Conservation (phyloP, 2,329 filamentous ascomycete genomes). For the Epicoccum sorghinum region DNA sequence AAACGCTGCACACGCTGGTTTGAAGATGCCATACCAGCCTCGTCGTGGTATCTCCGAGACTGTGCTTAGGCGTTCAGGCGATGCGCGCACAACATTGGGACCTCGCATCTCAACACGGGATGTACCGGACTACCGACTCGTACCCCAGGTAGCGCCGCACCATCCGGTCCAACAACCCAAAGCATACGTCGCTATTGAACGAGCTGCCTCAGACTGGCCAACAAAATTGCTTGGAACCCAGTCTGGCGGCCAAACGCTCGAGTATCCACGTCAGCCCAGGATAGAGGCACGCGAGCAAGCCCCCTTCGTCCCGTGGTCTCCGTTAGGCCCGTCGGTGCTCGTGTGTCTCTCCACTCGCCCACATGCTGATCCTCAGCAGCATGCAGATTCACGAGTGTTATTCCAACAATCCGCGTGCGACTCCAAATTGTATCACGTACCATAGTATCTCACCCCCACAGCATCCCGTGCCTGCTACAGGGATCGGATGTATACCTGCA, state of each 20-base stretch:
- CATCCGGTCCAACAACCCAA: slow-evolving; percentile 13
- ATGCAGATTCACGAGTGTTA: slow-evolving; percentile 4
- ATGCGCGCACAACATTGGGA: slow-evolving; percentile 12
- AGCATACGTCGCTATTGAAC: slow-evolving; percentile 10
- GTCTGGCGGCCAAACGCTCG: slow-evolving; percentile 20
- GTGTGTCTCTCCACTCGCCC: slow-evolving; percentile 22
- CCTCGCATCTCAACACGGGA: slow-evolving; percentile 19
- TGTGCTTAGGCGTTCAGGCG: slow-evolving; percentile 6
- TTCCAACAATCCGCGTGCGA: slow-evolving; percentile 26
- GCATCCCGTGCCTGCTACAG: slow-evolving; percentile 28
- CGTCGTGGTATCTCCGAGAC: slow-evolving; percentile 10
- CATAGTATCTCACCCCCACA: slow-evolving; percentile 28
- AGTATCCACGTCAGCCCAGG: slow-evolving; percentile 24
- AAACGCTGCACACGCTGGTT: slow-evolving; percentile 12
- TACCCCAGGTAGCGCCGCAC: slow-evolving; percentile 8
- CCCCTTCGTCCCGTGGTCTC: slow-evolving; percentile 21
- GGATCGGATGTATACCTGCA: slow-evolving; percentile 16
- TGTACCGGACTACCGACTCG: slow-evolving; percentile 11
- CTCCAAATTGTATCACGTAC: slow-evolving; percentile 40
- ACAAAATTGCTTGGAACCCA: background rate
- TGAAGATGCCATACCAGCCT: background rate
- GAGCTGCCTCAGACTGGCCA: slow-evolving; percentile 20
- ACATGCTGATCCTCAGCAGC: slow-evolving; percentile 21
- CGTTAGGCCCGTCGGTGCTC: slow-evolving; percentile 19
- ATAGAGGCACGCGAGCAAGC: slow-evolving; percentile 32